These are phyloP conservation scores for Colletotrichum higginsianum DNA, from an alignment of 2,329 filamentous ascomycete species.

Conservation along the genomic window DNA sequence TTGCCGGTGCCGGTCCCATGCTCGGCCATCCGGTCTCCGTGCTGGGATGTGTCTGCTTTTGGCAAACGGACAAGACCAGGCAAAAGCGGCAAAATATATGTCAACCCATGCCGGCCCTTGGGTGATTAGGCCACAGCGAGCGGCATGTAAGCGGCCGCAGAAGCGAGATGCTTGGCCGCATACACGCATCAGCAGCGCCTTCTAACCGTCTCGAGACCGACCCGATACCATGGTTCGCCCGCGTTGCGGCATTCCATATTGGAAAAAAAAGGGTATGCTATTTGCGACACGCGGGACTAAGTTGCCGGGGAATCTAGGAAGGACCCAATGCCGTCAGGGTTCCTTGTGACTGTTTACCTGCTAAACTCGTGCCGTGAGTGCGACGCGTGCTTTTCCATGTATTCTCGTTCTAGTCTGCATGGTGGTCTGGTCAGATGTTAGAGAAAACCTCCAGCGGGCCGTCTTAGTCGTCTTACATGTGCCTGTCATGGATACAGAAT, in stretches of 20 bases:
- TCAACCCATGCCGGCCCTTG: background rate
- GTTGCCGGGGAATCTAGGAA: background rate
- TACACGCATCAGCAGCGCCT: background rate
- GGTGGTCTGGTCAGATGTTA: background rate
- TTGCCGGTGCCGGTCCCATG: slow-evolving; percentile 28
- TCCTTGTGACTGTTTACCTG: background rate
- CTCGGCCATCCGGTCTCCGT: background rate
- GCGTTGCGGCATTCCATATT: background rate
- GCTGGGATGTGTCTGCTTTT: background rate
- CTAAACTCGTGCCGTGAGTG: background rate
- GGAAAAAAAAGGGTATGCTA: background rate
- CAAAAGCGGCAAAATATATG: background rate
- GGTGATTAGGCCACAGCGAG: background rate
- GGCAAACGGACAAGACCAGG: background rate
- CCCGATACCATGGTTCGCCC: slow-evolving; percentile 3
- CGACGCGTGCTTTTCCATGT: background rate
- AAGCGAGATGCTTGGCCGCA: background rate
- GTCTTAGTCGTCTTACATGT: no score
- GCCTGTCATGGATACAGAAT: no score
- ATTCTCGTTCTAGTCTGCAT: background rate
- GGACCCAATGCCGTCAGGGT: no score
- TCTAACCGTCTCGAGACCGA: background rate
- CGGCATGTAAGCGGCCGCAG: background rate
- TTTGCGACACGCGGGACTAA: background rate
- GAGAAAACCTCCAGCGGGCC: background rate